Evolutionary conservation across 2,329 filamentous ascomycete genomes (phyloP).

Genomic region (Mycosphaerella sp.): DNA sequence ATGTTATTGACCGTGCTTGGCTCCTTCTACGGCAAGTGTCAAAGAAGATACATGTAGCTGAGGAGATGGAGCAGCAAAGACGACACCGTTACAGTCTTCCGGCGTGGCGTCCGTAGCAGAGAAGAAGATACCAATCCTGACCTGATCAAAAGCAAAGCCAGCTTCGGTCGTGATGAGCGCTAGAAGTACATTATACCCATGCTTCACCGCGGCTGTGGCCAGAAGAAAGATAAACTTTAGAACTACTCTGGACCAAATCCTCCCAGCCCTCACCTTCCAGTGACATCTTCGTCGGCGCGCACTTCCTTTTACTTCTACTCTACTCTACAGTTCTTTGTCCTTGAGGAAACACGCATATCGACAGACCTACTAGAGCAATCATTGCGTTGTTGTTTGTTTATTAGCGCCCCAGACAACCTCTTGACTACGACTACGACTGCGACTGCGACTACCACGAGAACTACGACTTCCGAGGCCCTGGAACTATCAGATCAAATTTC

Average conservation of each 20-base stretch:
- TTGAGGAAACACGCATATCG: neutral
- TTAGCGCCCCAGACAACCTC: too few relatives aligned
- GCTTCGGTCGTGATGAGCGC: neutral
- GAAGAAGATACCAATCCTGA: too few relatives aligned
- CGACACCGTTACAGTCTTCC: neutral
- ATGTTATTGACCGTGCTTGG: neutral
- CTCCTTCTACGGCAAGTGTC: too few relatives aligned
- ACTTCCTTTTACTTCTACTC: too few relatives aligned
- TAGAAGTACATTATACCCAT: neutral
- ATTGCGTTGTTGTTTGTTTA: neutral
- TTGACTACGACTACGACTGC: too few relatives aligned
- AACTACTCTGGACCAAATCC: neutral
- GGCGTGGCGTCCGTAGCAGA: too few relatives aligned
- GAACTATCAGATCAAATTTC: slow-evolving; percentile 1
- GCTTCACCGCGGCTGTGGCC: neutral
- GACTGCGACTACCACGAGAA: too few relatives aligned
- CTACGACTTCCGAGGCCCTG: neutral
- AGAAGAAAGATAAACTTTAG: neutral
- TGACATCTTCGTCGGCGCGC: neutral
- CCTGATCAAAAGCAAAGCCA: neutral
- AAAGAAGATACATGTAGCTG: too few relatives aligned
- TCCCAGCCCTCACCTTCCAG: neutral
- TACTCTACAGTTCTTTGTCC: neutral
- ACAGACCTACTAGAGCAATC: too few relatives aligned
- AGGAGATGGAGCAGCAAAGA: neutral